Evolutionary conservation across 768 basidiomycete species (phyloP).

Genomic region (Tylopilus cervinicoccineus): DNA sequence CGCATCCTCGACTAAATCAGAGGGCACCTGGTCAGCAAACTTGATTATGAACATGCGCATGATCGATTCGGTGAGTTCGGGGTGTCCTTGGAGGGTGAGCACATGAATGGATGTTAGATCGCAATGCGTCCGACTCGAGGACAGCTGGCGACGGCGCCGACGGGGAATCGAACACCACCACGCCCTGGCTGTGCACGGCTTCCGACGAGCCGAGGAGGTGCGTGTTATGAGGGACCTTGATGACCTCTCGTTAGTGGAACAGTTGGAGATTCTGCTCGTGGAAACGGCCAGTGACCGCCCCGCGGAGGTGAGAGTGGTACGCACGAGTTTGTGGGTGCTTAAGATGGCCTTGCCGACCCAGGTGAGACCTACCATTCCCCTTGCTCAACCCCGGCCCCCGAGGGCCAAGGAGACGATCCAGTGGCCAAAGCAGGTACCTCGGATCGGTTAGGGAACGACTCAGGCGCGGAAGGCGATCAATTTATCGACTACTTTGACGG

Average conservation of each 20-base stretch:
- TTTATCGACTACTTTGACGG: constrained; percentile 69
- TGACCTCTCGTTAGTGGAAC: neutral
- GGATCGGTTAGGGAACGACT: neutral
- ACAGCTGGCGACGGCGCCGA: neutral
- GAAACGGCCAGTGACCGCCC: too few species aligned
- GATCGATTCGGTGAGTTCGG: neutral
- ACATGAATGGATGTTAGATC: neutral
- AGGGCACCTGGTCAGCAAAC: neutral
- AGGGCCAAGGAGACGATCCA: constrained; percentile 77
- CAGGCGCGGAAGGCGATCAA: neutral
- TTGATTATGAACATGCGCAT: neutral
- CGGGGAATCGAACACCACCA: neutral
- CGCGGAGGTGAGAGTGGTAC: neutral
- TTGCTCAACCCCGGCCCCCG: constrained; percentile 49
- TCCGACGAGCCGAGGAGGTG: neutral
- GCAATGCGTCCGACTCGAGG: neutral
- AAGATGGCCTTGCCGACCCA: neutral
- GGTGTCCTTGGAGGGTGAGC: neutral
- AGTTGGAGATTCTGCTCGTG: constrained; percentile 1
- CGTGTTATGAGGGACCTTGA: neutral
- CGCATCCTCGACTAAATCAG: neutral
- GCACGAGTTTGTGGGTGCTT: neutral
- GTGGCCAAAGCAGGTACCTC: constrained; percentile 93
- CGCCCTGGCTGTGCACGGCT: neutral
- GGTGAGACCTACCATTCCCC: neutral